These are phyloP conservation scores for Fraxinus ornus DNA, from an alignment of 305 asterid genomes.

Conservation along the genomic window DNA sequence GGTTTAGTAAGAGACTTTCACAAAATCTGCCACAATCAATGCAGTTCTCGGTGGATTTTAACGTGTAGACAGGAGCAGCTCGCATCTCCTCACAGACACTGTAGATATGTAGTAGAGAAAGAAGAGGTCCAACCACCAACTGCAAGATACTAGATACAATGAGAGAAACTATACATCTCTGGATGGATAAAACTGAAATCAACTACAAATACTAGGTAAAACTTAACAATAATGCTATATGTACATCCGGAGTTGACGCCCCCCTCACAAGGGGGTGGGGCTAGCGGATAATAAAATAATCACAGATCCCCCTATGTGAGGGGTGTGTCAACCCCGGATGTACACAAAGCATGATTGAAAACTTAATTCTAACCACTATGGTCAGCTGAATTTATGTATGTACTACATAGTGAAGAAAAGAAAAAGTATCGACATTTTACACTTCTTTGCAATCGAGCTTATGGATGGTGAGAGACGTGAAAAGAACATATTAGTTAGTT, in stretches of 20 bases:
- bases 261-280: too few relatives aligned
- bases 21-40: constrained; percentile 74
- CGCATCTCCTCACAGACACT: constrained; percentile 87
- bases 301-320: too few relatives aligned
- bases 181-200: not conserved
- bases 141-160: constrained; percentile 38
- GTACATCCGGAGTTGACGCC: too few relatives aligned
- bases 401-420: not conserved
- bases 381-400: not conserved
- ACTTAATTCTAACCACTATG: not conserved
- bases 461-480: not conserved
- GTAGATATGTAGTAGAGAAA: constrained; percentile 66
- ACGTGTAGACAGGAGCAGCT: constrained; percentile 89
- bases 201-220: not conserved
- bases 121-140: constrained; percentile 78
- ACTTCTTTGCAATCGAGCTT: not conserved
- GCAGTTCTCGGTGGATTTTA: constrained; percentile 97
- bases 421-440: not conserved
- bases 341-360: too few relatives aligned
- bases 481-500: not conserved
- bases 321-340: too few relatives aligned
- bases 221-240: not conserved
- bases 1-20: constrained; percentile 47
- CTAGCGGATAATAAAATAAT: too few relatives aligned
- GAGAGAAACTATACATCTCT: constrained; percentile 5